Percentiles rank a stretch among this genome's conserved stretches.
phyloP scores from a whole-genome alignment of 164 flowering plant species.

The Litsea cubeba region DNA sequence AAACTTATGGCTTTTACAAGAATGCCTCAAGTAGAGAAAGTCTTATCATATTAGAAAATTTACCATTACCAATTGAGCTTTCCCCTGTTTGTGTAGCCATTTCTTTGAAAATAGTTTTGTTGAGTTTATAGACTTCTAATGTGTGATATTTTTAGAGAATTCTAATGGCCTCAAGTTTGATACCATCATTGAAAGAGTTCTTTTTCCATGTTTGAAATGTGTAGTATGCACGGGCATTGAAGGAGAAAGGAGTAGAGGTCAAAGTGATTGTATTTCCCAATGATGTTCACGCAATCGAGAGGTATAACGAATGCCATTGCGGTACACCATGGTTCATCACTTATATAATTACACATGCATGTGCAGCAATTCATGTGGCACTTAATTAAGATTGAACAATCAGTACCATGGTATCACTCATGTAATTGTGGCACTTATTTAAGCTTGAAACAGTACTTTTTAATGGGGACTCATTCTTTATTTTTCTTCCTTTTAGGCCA shows the following conservation, averaged over 20 bases:
- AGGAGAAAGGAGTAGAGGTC: conserved; percentile 63
- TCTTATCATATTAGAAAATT: too few relatives aligned
- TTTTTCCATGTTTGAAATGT: conserved; percentile 10
- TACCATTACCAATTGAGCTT: too few relatives aligned
- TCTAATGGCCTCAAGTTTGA: background rate
- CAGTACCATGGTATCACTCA: too few relatives aligned
- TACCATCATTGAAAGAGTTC: background rate
- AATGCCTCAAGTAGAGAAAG: too few relatives aligned
- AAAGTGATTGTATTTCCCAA: conserved; percentile 78
- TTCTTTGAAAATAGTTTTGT: too few relatives aligned
- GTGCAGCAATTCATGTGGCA: background rate
- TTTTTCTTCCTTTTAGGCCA: conserved; percentile 52
- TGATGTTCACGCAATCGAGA: conserved; percentile 65
- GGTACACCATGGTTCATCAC: background rate
- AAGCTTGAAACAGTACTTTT: background rate
- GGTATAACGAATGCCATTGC: conserved; percentile 31
- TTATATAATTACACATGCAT: background rate
- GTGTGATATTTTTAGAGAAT: background rate
- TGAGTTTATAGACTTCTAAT: too few relatives aligned
- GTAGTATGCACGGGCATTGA: conserved; percentile 78
- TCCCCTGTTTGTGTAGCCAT: too few relatives aligned
- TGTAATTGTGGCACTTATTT: too few relatives aligned
- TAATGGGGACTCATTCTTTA: background rate
- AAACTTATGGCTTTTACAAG: too few relatives aligned
- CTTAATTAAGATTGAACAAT: background rate